A percentile compares a stretch with the other conserved stretches of the same genome.
Evolutionary conservation across 371 early-diverging fungal genomes (phyloP).

Genomic region (Entomophthora muscae): DNA sequence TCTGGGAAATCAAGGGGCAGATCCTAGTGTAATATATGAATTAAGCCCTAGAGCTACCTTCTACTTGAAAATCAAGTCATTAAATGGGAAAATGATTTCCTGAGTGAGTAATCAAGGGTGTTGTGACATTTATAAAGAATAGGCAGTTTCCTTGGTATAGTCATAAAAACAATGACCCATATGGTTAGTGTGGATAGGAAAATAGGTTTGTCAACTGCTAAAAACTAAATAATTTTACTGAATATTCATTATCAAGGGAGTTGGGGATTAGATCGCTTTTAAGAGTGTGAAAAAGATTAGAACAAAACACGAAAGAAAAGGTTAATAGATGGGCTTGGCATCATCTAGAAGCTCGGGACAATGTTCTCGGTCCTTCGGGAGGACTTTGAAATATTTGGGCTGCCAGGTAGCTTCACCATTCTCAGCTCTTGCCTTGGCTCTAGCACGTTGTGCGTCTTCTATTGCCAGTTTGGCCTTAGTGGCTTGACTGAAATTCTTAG

Average conservation of each 20-base stretch:
- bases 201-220: no score
- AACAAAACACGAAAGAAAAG: background rate
- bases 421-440: slow-evolving; percentile 19
- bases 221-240: background rate
- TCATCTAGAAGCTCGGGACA: background rate
- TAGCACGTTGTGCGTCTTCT: slow-evolving; percentile 27
- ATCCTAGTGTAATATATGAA: no score
- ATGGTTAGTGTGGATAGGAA: no score
- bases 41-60: no score
- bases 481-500: slow-evolving; percentile 22
- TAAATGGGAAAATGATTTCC: no score
- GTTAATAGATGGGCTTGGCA: background rate
- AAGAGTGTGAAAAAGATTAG: background rate
- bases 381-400: slow-evolving; percentile 5
- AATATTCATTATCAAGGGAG: background rate
- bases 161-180: no score
- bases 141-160: no score
- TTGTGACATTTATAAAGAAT: no score
- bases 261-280: background rate
- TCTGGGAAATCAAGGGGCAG: no score
- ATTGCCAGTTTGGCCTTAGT: slow-evolving; percentile 29
- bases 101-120: no score
- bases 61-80: no score
- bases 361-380: background rate
- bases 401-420: slow-evolving; percentile 9